Evolutionary conservation across 495 filamentous ascomycete species (phyloP).

Genomic region (Podospora sp.): DNA sequence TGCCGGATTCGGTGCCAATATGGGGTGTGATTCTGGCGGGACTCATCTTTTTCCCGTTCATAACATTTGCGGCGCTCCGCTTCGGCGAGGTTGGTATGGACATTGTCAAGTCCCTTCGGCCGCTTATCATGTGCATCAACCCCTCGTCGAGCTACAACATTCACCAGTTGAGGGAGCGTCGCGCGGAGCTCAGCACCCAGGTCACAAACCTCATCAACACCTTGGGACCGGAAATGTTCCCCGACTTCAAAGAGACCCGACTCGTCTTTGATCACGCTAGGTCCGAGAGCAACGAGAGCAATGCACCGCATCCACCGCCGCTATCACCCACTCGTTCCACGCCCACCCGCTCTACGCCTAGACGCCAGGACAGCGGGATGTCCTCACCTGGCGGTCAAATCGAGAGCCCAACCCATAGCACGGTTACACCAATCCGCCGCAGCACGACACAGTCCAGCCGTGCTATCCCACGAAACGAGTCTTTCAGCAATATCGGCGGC

Average conservation of each 20-base stretch:
- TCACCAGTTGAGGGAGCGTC: conserved; percentile 71
- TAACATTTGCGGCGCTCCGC: conserved; percentile 91
- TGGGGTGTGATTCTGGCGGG: conserved; percentile 73
- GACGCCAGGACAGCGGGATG: conserved; percentile 33
- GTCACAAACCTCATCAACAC: conserved; percentile 93
- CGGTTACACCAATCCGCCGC: conserved; percentile 32
- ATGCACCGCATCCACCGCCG: background rate
- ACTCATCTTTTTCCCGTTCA: conserved; percentile 78
- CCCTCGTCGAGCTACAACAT: conserved; percentile 84
- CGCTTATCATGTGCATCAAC: conserved; percentile 84
- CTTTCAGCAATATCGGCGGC: conserved; percentile 81
- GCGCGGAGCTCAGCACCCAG: conserved; percentile 73
- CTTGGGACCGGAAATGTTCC: conserved; percentile 93
- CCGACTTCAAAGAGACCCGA: conserved; percentile 85
- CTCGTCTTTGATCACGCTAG: conserved; percentile 59
- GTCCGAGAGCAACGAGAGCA: conserved; percentile 27
- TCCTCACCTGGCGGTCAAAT: conserved; percentile 25
- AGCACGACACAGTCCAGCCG: conserved; percentile 50
- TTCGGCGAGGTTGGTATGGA: conserved; percentile 99
- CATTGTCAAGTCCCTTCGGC: conserved; percentile 90
- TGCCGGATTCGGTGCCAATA: conserved; percentile 79
- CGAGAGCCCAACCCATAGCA: conserved; percentile 26
- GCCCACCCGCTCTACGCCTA: conserved; percentile 4
- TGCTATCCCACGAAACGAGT: conserved; percentile 82
- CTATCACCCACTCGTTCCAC: conserved; percentile 16